A percentile compares a stretch with the other conserved stretches of the same genome.
These are phyloP conservation scores for Termitomyces sp. DNA, from an alignment of 768 basidiomycete genomes.

Conservation along the genomic window DNA sequence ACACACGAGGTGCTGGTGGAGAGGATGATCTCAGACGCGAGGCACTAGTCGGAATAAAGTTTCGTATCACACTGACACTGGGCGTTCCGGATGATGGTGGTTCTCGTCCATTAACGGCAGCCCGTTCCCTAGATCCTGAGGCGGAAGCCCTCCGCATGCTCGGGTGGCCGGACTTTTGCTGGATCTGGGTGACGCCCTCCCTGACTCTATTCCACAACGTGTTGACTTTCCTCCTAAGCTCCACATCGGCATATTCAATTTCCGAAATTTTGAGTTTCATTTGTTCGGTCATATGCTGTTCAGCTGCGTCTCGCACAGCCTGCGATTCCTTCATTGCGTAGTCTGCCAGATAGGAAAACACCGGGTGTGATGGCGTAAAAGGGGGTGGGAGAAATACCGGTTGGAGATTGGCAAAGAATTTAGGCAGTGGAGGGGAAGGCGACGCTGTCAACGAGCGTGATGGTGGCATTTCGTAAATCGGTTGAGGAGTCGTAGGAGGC, in stretches of 20 bases:
- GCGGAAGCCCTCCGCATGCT: conserved; percentile 11
- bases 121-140: conserved; percentile 17
- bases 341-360: conserved; percentile 61
- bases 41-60: conserved; percentile 52
- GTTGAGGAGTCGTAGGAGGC: conserved; percentile 22
- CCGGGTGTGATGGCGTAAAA: conserved; percentile 71
- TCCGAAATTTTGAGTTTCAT: conserved; percentile 52
- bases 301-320: conserved; percentile 50
- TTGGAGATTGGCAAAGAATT: conserved; percentile 50
- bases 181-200: conserved; percentile 40
- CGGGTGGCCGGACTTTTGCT: conserved; percentile 29
- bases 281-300: conserved; percentile 52
- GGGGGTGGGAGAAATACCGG: conserved; percentile 73
- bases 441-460: conserved; percentile 20
- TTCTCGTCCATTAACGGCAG: conserved; percentile 16
- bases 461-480: conserved; percentile 21
- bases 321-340: conserved; percentile 55
- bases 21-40: conserved; percentile 33
- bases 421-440: conserved; percentile 25
- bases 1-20: conserved; percentile 39
- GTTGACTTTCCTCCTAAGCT: conserved; percentile 56
- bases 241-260: conserved; percentile 52
- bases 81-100: conserved; percentile 21
- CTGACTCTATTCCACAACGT: conserved; percentile 59
- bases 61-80: conserved; percentile 41